Evolutionary conservation across 2,329 filamentous ascomycete genomes (phyloP), one percentile per base, ranked within the genome.

Genomic region (Penicillium sp.): DNA sequence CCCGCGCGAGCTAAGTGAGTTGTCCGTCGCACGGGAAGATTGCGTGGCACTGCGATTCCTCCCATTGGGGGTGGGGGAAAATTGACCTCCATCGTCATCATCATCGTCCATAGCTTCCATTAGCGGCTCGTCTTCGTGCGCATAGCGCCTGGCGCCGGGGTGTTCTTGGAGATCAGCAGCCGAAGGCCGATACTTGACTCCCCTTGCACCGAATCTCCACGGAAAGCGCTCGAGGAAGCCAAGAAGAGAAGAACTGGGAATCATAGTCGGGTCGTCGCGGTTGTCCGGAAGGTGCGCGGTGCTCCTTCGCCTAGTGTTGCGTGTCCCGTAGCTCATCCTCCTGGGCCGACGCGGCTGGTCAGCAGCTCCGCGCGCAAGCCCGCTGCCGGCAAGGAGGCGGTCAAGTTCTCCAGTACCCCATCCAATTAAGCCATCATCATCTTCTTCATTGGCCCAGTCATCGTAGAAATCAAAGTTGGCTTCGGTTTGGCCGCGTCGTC

Each of bases 391-490:
- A 50, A 96, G 78, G 61, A 97, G 77, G 51, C 91, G 83, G 72
- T 96, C 93, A 78, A 96, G 86, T 71, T 96, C 92, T 68, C 96
- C 92, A 65, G 84, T 87, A 39, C 88, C 87, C 90, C 91, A 96
- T 45, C 86, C 88, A 52, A 93, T 78, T 48, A 93, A 74, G 39
- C 86, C 83, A 35, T 79, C 80, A 50, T 84, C 82, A 31, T 66
- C 68, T 56, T 86, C 83, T 54, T 86, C 82, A 45, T 83, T 81
- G 60, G 96, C 91, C 93, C 93, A 97, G 75, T 97, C 93, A 75
- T 97, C 93, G 78, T 97, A 97, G 73, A 97, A 97, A 74, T 97
- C 93, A 72, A 97, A 97, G 69, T 86, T 93, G 68, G 89, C 85
- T 75, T 97, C 93, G 29, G 92, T 89, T 51, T 81, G 76, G 19